These are phyloP conservation scores for Viola pubescens DNA, from an alignment of 441 rosid genomes.

Conservation along the genomic window DNA sequence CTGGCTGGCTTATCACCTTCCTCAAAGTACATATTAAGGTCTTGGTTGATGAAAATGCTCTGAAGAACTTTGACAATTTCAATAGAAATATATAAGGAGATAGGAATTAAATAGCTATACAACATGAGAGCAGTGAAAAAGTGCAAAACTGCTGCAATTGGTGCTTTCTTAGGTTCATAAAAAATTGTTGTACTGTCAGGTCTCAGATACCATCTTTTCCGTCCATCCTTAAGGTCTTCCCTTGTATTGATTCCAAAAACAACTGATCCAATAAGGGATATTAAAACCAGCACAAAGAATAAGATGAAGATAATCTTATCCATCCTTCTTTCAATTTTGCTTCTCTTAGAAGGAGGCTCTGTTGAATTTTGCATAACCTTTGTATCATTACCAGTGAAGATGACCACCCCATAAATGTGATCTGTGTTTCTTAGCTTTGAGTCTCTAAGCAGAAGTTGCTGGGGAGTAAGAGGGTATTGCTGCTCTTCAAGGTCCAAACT, in stretches of 20 bases:
- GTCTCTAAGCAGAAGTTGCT: constrained; percentile 86
- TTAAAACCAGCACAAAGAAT: constrained; percentile 56
- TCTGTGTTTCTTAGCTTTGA: constrained; percentile 94
- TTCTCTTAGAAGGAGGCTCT: constrained; percentile 89
- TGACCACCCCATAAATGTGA: constrained; percentile 68
- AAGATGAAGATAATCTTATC: constrained; percentile 71
- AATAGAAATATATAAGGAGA: constrained; percentile 89
- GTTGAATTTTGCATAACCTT: constrained; percentile 91
- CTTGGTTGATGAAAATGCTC: constrained; percentile 81
- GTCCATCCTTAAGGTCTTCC: constrained; percentile 57
- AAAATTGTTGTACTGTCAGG: constrained; percentile 66
- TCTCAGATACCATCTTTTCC: constrained; percentile 83
- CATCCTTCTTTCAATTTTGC: constrained; percentile 81
- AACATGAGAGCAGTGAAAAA: constrained; percentile 83
- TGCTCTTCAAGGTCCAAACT: constrained; percentile 55
- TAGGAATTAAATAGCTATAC: constrained; percentile 88
- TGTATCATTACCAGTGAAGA: constrained; percentile 88
- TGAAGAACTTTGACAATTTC: constrained; percentile 94
- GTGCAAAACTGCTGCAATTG: constrained; percentile 53
- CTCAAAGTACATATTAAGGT: constrained; percentile 74
- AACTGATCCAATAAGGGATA: constrained; percentile 61
- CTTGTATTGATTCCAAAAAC: constrained; percentile 64
- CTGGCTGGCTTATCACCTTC: constrained; percentile 82
- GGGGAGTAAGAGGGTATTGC: constrained; percentile 72
- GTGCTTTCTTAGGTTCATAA: constrained; percentile 57